Base-by-base conservation (phyloP, 2,329 filamentous ascomycete species). In the Aureobasidium vineae region DNA sequence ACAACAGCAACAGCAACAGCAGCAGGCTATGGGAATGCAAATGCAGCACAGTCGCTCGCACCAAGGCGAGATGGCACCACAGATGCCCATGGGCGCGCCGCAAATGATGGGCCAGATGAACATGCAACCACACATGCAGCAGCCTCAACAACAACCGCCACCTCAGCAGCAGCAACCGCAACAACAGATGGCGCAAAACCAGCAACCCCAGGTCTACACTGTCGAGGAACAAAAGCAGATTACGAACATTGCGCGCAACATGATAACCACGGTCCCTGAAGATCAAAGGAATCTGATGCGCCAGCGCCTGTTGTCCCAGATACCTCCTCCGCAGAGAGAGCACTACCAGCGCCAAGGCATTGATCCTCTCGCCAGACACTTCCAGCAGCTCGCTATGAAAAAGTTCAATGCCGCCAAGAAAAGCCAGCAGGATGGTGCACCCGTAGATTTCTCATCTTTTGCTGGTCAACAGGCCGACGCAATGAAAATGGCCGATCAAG, bases 381-480 rank as follows among this genome's bases (percentile, higher is more conserved):
- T 65, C 26, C 50, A 65, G 52, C 43, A 49, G 40, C 60, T 64
- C 19, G 67, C 67, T 21, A 54, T 65, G 21, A 54, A 60, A 11
- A 70, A 70, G 33, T 61, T 73, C 23, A 33, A 73, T 5, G 5
- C 2, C 15, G 49, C 31, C 7, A 68, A 65, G 54, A 38, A 69
- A 41, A 80, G 80, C 66, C 67, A 68, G 60, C 67, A 63, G 76
- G 75, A 66, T 75, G 78, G 72, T 75, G 26, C 73, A 69, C 69
- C 75, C 0, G 76, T 82, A 64, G 79, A 82, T 69, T 80, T 87
- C 69, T 82, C 84, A 65, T 83, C 85, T 50, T 81, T 87, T 45
- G 79, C 85, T 66, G 83, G 82, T 33, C 85, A 87, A 70, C 86
- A 88, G 75, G 83, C 82, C 47, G 85, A 86, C 69, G 85, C 84